Conservation (phyloP, 148 eudicot species). For the Fagopyrum homotropicum region DNA sequence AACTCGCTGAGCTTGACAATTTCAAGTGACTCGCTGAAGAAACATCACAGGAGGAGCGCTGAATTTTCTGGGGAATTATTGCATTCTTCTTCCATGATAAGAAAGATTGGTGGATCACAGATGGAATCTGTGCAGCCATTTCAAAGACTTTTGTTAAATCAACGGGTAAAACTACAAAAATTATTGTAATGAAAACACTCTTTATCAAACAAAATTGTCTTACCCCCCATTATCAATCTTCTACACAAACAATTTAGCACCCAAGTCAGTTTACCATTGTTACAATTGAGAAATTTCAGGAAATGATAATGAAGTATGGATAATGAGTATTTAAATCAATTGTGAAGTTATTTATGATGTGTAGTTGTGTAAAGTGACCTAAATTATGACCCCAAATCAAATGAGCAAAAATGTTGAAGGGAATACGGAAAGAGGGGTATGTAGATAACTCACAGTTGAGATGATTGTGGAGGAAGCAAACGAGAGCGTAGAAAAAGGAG, state of each 20-base stretch:
- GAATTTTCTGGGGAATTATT: constrained; percentile 15
- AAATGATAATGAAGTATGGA: not conserved
- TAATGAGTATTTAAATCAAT: not conserved
- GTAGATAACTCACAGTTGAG: constrained; percentile 42
- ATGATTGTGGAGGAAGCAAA: constrained; percentile 41
- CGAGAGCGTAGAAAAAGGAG: constrained; percentile 68
- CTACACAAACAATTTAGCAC: not conserved
- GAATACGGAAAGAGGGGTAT: constrained; percentile 3
- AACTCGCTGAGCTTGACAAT: constrained; percentile 24
- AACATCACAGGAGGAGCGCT: constrained; percentile 13
- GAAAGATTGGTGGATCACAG: constrained; percentile 41
- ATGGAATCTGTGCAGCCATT: constrained; percentile 41
- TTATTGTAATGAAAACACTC: not conserved
- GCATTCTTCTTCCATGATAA: constrained; percentile 37
- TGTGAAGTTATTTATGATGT: not conserved
- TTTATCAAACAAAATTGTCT: not conserved
- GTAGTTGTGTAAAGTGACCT: not conserved
- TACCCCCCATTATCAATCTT: not conserved
- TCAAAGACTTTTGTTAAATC: not conserved
- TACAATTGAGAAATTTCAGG: too few species aligned
- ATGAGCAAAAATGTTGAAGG: not conserved
- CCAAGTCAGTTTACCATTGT: not conserved
- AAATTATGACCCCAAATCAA: not conserved
- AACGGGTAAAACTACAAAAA: not conserved
- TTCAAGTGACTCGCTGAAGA: not conserved